Evolutionary conservation across 371 early-diverging fungal genomes (phyloP).

Genomic region (Rhizopus arrhizus): DNA sequence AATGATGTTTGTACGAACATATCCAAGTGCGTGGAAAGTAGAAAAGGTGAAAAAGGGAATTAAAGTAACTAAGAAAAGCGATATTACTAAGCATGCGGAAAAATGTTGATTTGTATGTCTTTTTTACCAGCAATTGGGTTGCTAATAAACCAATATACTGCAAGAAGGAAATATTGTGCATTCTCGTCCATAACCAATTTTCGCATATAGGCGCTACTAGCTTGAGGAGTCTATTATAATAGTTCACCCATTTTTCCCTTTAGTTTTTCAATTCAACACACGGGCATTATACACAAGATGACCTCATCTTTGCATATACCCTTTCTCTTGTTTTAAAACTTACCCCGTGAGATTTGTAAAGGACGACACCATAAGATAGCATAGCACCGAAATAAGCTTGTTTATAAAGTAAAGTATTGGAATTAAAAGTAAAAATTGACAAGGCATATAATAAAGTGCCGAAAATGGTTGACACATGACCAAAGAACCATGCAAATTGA

Average conservation of each 20-base stretch:
- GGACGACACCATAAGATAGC: slow-evolving; percentile 82
- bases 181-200: slow-evolving; percentile 84
- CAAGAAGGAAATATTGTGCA: slow-evolving; percentile 82
- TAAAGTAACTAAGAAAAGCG: slow-evolving; percentile 63
- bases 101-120: neutral
- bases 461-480: slow-evolving; percentile 45
- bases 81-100: neutral
- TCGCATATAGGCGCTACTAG: slow-evolving; percentile 66
- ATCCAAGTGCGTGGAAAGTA: slow-evolving; percentile 80
- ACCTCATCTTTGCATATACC: slow-evolving; percentile 21
- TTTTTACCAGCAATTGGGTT: slow-evolving; percentile 72
- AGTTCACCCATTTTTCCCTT: neutral
- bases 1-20: slow-evolving; percentile 73
- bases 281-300: slow-evolving; percentile 13
- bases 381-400: slow-evolving; percentile 74
- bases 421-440: slow-evolving; percentile 38
- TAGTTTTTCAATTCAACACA: slow-evolving; percentile 2
- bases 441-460: slow-evolving; percentile 40
- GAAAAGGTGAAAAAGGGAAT: slow-evolving; percentile 86
- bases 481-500: slow-evolving; percentile 64
- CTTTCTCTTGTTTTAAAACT: slow-evolving; percentile 24
- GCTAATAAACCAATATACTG: slow-evolving; percentile 75
- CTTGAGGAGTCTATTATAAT: slow-evolving; percentile 57
- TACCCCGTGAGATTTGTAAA: slow-evolving; percentile 86
- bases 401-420: slow-evolving; percentile 47